Evolutionary conservation across 768 basidiomycete genomes (phyloP), one percentile per base, ranked within the genome.

Genomic region (Cyathus striatus): DNA sequence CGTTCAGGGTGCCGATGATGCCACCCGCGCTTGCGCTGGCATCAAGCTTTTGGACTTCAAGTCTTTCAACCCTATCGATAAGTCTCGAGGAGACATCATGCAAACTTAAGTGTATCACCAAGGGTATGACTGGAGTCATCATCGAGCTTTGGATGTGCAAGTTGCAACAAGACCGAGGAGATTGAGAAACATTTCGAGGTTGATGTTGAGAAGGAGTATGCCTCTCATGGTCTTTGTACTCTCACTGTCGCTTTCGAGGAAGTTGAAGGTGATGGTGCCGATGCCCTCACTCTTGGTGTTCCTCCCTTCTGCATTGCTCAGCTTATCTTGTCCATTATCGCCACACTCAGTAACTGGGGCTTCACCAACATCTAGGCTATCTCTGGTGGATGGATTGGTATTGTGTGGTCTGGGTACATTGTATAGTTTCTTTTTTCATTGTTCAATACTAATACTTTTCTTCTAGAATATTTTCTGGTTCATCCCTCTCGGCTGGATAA

Each of bases 111-210:
- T 90, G 95, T 57, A 93, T 94, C 54, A 96, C 95, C 62, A 98
- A 98, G 85, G 95, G 95, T 59, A 98, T 98, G 95, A 97, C 95
- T 30, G 94, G 92, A 70, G 87, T 90, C 66, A 91, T 97, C 74
- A 93, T 96, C 57, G 91, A 95, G 46, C 87, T 96, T 41, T 97
- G 95, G 79, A 76, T 88, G 27, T 87, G 95, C 75, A 98, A 78
- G 81, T 88, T 86, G 95, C 58, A 93, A 96, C 84, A 97, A 97
- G 78, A 89, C 90, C 24, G 83, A 88, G 6, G 92, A 91, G 47
- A 55, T 91, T 36, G 94, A 98, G 79, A 81, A 86, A 68, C 78
- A 72, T 54, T 86, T 98, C 41, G 92, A 97, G 70, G 73, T 79
- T 48, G 95, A 98, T 59, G 95, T 98, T 43, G 91, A 96, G n/a